phyloP scores from a whole-genome alignment of 176 grass and related monocot species.

The Poa annua region DNA sequence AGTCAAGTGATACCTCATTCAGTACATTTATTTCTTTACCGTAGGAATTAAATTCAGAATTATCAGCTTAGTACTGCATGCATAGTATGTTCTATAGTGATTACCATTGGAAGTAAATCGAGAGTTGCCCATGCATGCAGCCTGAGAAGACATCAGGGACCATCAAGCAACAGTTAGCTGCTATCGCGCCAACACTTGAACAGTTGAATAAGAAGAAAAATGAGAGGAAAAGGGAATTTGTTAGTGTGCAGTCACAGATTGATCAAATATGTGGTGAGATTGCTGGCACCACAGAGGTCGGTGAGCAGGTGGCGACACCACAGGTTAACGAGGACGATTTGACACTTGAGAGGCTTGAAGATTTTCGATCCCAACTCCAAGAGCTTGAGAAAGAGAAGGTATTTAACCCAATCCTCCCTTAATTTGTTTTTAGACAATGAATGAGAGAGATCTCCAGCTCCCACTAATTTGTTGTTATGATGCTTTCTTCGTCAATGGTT shows the following conservation, averaged over 20 bases:
- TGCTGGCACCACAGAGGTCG: constrained; percentile 72
- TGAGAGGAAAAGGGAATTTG: constrained; percentile 78
- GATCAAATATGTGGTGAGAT: constrained; percentile 93
- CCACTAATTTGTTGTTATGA: no score
- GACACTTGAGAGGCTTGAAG: constrained; percentile 84
- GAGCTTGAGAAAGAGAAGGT: constrained; percentile 99
- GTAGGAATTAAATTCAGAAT: no score
- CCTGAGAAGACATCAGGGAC: constrained; percentile 91
- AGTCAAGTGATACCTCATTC: no score
- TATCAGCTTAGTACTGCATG: no score
- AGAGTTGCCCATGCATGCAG: constrained; percentile 47
- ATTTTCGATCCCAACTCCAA: constrained; percentile 81
- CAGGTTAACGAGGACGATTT: constrained; percentile 85
- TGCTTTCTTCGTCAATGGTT: not conserved
- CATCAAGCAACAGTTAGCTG: constrained; percentile 93
- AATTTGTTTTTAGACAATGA: not conserved
- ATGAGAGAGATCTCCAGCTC: not conserved
- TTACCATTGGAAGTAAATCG: constrained; percentile 18
- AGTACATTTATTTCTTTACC: no score
- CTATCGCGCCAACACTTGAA: constrained; percentile 84
- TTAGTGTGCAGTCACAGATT: constrained; percentile 80
- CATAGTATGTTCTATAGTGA: no score
- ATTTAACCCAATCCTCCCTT: not conserved
- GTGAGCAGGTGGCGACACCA: constrained; percentile 68
- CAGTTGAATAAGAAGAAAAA: constrained; percentile 86